These are phyloP conservation scores for Rachicladosporium sp. DNA, from an alignment of 2,329 filamentous ascomycete genomes.

Conservation along the genomic window DNA sequence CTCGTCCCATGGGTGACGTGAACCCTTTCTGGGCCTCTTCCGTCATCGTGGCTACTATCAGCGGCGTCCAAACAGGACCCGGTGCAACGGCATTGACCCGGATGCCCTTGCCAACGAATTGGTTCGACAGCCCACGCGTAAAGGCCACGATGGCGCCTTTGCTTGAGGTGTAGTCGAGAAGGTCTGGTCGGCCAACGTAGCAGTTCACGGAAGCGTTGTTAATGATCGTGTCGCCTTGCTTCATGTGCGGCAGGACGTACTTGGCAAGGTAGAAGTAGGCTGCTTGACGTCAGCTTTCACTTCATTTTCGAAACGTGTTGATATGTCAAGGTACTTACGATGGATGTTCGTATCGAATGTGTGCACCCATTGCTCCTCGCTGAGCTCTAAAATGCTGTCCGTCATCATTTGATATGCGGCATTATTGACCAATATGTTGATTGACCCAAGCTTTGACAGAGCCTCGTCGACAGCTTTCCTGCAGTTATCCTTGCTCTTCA, in stretches of 20 bases:
- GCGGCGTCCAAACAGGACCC: conserved; percentile 66
- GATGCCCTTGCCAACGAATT: conserved; percentile 59
- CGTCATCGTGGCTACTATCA: conserved; percentile 63
- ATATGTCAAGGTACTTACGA: conserved; percentile 14
- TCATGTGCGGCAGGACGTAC: conserved; percentile 63
- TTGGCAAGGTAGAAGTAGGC: conserved; percentile 67
- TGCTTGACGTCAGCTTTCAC: conserved; percentile 4
- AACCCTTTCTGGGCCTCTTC: conserved; percentile 61
- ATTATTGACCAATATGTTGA: conserved; percentile 67
- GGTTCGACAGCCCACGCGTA: conserved; percentile 64
- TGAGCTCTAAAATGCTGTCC: conserved; percentile 56
- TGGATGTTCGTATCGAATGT: conserved; percentile 80
- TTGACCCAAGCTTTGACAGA: conserved; percentile 49
- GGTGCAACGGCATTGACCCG: conserved; percentile 66
- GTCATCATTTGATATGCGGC: conserved; percentile 62
- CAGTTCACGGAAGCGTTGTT: conserved; percentile 78
- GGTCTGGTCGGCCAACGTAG: conserved; percentile 66
- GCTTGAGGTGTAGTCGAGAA: conserved; percentile 71
- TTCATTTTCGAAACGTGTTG: neutral
- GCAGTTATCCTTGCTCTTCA: conserved; percentile 56
- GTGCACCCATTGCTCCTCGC: conserved; percentile 67
- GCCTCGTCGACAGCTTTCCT: conserved; percentile 56
- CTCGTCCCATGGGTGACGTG: conserved; percentile 60
- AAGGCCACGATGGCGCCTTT: conserved; percentile 71
- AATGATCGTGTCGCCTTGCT: conserved; percentile 63